Base-by-base conservation (phyloP, 2,329 filamentous ascomycete species). In the Phaeosphaeria sp. region DNA sequence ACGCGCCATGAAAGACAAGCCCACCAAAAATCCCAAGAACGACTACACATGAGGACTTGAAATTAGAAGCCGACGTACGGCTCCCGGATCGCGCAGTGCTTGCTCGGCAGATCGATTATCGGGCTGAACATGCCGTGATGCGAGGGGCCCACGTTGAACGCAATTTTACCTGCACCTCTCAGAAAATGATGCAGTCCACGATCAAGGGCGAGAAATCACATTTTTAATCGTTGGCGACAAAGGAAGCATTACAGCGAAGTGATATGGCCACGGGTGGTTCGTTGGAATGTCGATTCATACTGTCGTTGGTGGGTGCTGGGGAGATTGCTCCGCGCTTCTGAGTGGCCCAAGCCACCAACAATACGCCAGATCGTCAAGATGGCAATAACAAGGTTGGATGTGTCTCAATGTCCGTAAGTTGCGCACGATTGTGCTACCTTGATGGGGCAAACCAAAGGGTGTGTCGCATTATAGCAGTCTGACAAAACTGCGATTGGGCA, bases 291-390 rank as follows among this genome's bases (percentile, higher is more conserved):
- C 67, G 36, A 39, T 52, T 64, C 63, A 61, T 50, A 52, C 58
- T 65, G 54, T 54, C 58, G 64, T 68, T 70, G 70, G 67, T 53
- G 59, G 54, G 41, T 30, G 44, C 15, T n/a, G 36, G 58, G 66
- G 69, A 73, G 66, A 73, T 73, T 69, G 67, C 59, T n/a, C 61
- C 65, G 66, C 50, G 46, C 30, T 54, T 50, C 47, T 63, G 49
- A 67, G 56, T 71, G 65, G 71, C 55, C 58, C 43, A 57, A 52
- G 58, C 49, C 46, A 50, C 51, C 50, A 49, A 25, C 44, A 47
- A 27, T 18, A 39, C 49, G 36, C 36, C 36, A 39, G 36, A 39
- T 39, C 36, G 36, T 39, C 36, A 15, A n/a, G 15, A 13, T 39
- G 36, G 15, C 15, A 17, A 39, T 17, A 36, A 36, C 50, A 52